Evolutionary conservation across 75 land plant species (phyloP).

Genomic region (Pinus albicaulis): DNA sequence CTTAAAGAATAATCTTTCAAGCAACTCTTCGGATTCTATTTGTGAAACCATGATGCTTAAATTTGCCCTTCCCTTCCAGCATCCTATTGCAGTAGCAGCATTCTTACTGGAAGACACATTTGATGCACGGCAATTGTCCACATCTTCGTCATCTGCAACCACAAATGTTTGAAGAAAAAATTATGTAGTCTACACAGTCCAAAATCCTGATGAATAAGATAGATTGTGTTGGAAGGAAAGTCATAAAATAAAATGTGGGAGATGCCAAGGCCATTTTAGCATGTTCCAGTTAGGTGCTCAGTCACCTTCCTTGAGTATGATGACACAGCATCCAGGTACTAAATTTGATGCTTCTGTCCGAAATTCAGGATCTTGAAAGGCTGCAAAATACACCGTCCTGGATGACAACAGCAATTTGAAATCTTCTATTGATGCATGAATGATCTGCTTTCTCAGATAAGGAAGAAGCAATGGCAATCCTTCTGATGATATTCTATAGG

Average conservation of each 20-base stretch:
- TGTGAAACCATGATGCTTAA: slow-evolving; percentile 77
- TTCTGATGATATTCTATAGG: slow-evolving; percentile 92
- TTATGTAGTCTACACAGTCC: background rate
- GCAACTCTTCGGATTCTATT: slow-evolving; percentile 76
- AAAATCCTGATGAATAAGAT: background rate
- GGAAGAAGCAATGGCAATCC: slow-evolving; percentile 94
- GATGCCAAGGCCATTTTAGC: background rate
- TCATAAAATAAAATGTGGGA: background rate
- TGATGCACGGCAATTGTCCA: background rate
- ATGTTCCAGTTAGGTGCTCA: background rate
- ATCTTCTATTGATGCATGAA: slow-evolving; percentile 56
- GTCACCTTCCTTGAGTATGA: slow-evolving; percentile 61
- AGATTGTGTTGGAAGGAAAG: background rate
- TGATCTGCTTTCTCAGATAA: slow-evolving; percentile 73
- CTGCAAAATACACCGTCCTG: slow-evolving; percentile 58
- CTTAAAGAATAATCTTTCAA: slow-evolving; percentile 47
- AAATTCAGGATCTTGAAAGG: slow-evolving; percentile 69
- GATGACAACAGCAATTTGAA: slow-evolving; percentile 74
- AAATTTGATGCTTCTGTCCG: slow-evolving; percentile 53
- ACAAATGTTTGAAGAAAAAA: background rate
- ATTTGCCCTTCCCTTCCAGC: slow-evolving; percentile 94
- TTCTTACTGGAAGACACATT: background rate
- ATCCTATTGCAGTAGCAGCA: slow-evolving; percentile 67
- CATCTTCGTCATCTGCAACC: slow-evolving; percentile 11
- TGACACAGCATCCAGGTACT: slow-evolving; percentile 77